These are phyloP conservation scores for Mycena belliarum DNA, from an alignment of 768 basidiomycete species.

Conservation along the genomic window DNA sequence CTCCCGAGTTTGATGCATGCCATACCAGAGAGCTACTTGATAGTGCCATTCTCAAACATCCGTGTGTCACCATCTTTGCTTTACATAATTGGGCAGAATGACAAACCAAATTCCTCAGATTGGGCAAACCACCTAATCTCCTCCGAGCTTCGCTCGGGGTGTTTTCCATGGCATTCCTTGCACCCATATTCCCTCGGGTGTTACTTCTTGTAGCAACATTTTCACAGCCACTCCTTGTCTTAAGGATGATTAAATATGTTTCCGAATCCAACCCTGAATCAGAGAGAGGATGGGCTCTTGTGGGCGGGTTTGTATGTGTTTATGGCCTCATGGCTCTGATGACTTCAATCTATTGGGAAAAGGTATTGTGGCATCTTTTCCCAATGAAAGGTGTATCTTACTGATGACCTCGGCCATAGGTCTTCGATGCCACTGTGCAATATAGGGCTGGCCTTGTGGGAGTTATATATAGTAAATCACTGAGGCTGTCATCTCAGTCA, in stretches of 20 bases:
- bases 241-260: conserved; percentile 12
- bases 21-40: not conserved
- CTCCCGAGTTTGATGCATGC: not conserved
- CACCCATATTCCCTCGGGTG: conserved; percentile 1
- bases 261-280: not conserved
- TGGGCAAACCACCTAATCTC: not conserved
- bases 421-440: not conserved
- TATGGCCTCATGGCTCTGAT: conserved; percentile 11
- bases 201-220: conserved; percentile 8
- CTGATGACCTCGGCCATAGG: not conserved
- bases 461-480: conserved; percentile 10
- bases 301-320: conserved; percentile 10
- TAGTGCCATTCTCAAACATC: not conserved
- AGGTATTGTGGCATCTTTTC: not conserved
- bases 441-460: conserved; percentile 8
- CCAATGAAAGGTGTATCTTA: not conserved
- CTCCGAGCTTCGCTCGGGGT: conserved; percentile 3
- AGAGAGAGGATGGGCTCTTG: conserved; percentile 12
- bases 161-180: conserved; percentile 3
- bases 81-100: not conserved
- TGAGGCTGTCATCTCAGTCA: conserved; percentile 1
- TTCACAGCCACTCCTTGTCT: conserved; percentile 8
- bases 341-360: conserved; percentile 17
- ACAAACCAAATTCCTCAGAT: not conserved
- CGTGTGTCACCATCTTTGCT: not conserved